Evolutionary conservation across 2,329 filamentous ascomycete species (phyloP).

Genomic region (Cryphonectria nitschkei): DNA sequence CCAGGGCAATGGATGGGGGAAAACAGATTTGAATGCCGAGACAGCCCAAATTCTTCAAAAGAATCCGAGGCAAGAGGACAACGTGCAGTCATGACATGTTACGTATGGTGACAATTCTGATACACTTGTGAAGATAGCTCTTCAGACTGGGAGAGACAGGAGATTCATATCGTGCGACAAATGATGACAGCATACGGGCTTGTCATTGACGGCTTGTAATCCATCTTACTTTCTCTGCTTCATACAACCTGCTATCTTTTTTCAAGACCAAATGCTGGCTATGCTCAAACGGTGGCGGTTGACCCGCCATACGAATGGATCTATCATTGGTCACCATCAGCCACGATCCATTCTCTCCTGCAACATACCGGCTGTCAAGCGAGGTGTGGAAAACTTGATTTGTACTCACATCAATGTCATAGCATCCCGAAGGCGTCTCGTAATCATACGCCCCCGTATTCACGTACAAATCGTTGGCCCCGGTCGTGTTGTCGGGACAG

Average conservation of each 20-base stretch:
- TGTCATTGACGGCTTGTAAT: background rate
- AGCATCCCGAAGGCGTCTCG: slow-evolving; percentile 55
- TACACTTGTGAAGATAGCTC: background rate
- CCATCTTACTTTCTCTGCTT: background rate
- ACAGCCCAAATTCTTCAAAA: background rate
- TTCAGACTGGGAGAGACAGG: background rate
- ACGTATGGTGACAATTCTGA: background rate
- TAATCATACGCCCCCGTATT: slow-evolving; percentile 61
- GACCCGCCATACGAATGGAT: slow-evolving; percentile 30
- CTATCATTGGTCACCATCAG: slow-evolving; percentile 15
- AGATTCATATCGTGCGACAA: background rate
- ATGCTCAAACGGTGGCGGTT: slow-evolving; percentile 18
- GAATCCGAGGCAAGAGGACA: background rate
- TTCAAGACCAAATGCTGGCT: no score
- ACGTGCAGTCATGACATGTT: background rate
- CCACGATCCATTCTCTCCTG: slow-evolving; percentile 7
- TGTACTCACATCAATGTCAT: slow-evolving; percentile 28
- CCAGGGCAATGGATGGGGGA: background rate
- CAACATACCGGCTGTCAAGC: slow-evolving; percentile 9
- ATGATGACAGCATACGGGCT: background rate
- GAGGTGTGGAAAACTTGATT: background rate
- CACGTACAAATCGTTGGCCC: slow-evolving; percentile 51
- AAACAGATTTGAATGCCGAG: background rate
- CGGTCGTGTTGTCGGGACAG: slow-evolving; percentile 38
- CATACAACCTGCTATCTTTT: no score